A percentile compares a stretch with the other conserved stretches of the same genome.
Evolutionary conservation across 1,139 yeast species (phyloP).

Genomic region (Yamadazyma atmosphaerica): DNA sequence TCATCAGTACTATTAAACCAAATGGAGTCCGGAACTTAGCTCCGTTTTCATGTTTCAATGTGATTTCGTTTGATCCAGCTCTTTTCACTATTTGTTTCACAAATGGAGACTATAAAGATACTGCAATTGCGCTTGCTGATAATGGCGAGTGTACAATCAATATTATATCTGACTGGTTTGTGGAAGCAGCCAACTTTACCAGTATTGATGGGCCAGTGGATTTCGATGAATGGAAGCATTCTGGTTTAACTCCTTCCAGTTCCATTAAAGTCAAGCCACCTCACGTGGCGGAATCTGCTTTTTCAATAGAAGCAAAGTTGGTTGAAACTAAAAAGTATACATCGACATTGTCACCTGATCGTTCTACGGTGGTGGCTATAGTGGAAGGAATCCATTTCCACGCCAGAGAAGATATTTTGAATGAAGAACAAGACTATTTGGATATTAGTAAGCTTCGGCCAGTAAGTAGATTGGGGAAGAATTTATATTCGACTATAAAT

Average conservation of each 20-base stretch:
- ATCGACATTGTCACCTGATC: constrained; percentile 37
- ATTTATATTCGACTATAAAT: constrained; percentile 44
- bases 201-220: constrained; percentile 48
- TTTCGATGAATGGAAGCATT: constrained; percentile 55
- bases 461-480: constrained; percentile 58
- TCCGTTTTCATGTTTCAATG: constrained; percentile 57
- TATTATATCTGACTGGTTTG: constrained; percentile 62
- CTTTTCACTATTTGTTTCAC: constrained; percentile 53
- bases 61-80: constrained; percentile 58
- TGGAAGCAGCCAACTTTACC: constrained; percentile 62
- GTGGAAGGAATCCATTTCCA: constrained; percentile 62
- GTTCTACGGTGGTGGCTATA: constrained; percentile 38
- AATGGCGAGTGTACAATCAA: constrained; percentile 59
- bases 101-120: constrained; percentile 47
- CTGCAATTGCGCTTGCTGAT: constrained; percentile 48
- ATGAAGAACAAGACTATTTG: constrained; percentile 36
- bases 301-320: constrained; percentile 57
- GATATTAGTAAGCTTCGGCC: constrained; percentile 55
- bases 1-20: constrained; percentile 46
- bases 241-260: constrained; percentile 52
- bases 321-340: constrained; percentile 45
- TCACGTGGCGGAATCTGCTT: constrained; percentile 62
- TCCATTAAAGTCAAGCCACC: constrained; percentile 51
- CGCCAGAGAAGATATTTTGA: constrained; percentile 53
- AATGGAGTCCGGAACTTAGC: constrained; percentile 53